Evolutionary conservation across 306 rosid species (phyloP).

Genomic region (Vachellia collinsii): DNA sequence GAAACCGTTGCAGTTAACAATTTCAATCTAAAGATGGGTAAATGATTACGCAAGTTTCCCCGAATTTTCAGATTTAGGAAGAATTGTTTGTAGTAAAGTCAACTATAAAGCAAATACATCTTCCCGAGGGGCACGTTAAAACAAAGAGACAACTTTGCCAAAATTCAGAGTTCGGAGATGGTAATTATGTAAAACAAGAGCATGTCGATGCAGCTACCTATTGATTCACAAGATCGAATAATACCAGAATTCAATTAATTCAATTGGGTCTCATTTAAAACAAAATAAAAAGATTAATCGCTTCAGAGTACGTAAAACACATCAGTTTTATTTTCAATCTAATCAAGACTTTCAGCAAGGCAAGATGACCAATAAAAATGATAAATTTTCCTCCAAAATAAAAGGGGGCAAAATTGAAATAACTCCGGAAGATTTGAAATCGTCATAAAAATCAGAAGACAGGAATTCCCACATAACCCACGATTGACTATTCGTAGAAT

Average conservation of each 20-base stretch:
- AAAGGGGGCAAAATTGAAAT: background rate
- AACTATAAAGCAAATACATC: slow-evolving; percentile 16
- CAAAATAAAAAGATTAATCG: background rate
- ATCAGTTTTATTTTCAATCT: background rate
- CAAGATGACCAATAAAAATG: background rate
- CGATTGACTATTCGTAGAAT: background rate
- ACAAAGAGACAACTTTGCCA: background rate
- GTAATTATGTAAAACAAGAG: background rate
- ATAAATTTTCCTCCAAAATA: background rate
- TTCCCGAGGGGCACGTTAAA: background rate
- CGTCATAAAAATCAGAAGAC: background rate
- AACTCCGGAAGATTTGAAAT: background rate
- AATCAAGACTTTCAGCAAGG: background rate
- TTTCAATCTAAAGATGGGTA: slow-evolving; percentile 2
- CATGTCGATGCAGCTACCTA: background rate
- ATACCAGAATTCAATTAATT: background rate
- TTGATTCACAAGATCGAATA: background rate
- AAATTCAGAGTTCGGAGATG: background rate
- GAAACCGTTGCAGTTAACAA: background rate
- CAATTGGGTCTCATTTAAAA: background rate
- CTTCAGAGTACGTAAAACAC: background rate
- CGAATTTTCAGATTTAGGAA: background rate
- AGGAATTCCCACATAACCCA: background rate
- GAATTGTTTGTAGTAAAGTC: background rate
- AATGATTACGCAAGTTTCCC: background rate